These are phyloP conservation scores for Colletotrichum sp. DNA, from an alignment of 2,329 filamentous ascomycete species.

Conservation along the genomic window DNA sequence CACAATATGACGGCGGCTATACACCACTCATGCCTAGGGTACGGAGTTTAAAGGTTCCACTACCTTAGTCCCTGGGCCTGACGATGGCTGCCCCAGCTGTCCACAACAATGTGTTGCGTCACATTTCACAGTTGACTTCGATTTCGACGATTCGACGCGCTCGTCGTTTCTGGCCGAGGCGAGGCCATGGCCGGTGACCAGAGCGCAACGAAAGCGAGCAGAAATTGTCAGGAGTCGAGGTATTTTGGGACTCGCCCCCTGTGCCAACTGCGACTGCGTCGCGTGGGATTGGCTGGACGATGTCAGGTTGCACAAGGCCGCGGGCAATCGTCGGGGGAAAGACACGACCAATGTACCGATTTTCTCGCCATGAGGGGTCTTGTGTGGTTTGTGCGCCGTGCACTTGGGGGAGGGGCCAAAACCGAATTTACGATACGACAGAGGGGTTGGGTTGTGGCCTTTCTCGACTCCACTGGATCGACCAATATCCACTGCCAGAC, in stretches of 20 bases:
- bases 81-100: neutral
- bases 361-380: constrained; percentile 2
- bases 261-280: neutral
- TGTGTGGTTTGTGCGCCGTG: constrained; percentile 4
- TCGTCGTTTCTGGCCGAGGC: neutral
- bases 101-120: neutral
- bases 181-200: neutral
- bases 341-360: neutral
- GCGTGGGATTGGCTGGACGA: neutral
- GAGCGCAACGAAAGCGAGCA: neutral
- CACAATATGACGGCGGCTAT: constrained; percentile 7
- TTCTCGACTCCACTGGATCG: constrained; percentile 16
- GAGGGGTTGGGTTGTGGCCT: constrained; percentile 13
- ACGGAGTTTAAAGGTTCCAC: neutral
- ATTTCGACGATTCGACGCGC: neutral
- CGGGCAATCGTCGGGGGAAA: neutral
- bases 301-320: neutral
- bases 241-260: neutral
- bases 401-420: constrained; percentile 15
- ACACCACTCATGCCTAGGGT: neutral
- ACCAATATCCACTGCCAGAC: constrained; percentile 13
- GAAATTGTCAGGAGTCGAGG: neutral
- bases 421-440: constrained; percentile 10
- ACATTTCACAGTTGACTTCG: neutral
- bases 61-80: neutral